A percentile compares a stretch with the other conserved stretches of the same genome.
Evolutionary conservation across 345 rosid species (phyloP).

Genomic region (Camelina sativa): DNA sequence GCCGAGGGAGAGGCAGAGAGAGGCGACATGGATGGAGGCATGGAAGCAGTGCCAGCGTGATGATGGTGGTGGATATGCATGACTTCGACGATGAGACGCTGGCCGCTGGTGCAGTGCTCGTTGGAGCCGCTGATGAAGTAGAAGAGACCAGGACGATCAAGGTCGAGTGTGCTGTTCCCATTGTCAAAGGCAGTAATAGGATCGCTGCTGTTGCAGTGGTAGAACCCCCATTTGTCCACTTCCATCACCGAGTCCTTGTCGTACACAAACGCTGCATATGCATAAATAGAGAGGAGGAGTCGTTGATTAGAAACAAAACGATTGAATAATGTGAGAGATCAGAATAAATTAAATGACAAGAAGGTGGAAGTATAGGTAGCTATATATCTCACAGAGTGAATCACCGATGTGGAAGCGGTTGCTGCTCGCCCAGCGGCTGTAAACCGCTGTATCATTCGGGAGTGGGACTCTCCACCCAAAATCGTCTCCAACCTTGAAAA

Average conservation of each 20-base stretch:
- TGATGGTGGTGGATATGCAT: conserved; percentile 63
- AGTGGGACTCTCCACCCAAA: conserved; percentile 71
- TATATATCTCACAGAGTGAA: conserved; percentile 55
- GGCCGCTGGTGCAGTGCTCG: conserved; percentile 73
- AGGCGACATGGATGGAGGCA: conserved; percentile 42
- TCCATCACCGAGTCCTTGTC: conserved; percentile 69
- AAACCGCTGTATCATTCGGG: conserved; percentile 48
- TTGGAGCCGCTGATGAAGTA: conserved; percentile 72
- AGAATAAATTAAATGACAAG: not conserved
- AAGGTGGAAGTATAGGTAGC: too few species aligned
- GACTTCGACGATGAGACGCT: conserved; percentile 69
- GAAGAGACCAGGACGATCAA: conserved; percentile 76
- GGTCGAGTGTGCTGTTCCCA: conserved; percentile 59
- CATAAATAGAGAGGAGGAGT: too few species aligned
- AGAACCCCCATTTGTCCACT: conserved; percentile 79
- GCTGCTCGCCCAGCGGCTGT: conserved; percentile 64
- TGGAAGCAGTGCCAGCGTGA: conserved; percentile 38
- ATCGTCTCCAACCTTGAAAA: conserved; percentile 65
- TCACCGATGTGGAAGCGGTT: conserved; percentile 74
- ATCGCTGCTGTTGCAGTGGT: conserved; percentile 65
- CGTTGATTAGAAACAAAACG: not conserved
- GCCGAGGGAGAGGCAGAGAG: conserved; percentile 16
- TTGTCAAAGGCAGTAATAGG: conserved; percentile 56
- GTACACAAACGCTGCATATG: conserved; percentile 59
- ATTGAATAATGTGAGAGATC: not conserved